Conservation (phyloP, 371 early-diverging fungal genomes). For the Circinella umbellata region DNA sequence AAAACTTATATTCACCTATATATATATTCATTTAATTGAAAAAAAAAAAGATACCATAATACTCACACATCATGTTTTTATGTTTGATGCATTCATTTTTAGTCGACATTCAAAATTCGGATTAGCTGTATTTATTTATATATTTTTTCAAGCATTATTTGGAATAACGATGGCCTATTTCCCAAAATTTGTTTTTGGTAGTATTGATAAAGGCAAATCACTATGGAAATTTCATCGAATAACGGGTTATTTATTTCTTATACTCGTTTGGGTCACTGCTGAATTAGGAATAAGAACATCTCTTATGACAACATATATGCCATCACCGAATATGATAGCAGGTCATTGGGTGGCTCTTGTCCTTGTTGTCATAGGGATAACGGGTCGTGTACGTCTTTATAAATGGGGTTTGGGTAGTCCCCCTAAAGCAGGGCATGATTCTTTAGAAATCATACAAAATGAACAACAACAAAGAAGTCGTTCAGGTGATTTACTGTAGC, state of each 20-base stretch:
- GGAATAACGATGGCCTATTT: constrained; percentile 29
- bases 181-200: constrained; percentile 28
- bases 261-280: constrained; percentile 36
- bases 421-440: not conserved
- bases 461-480: too few species aligned
- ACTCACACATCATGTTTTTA: not conserved
- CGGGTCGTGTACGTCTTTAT: constrained; percentile 24
- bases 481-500: too few species aligned
- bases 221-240: constrained; percentile 45
- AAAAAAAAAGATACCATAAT: too few species aligned
- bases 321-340: constrained; percentile 33
- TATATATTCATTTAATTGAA: too few species aligned
- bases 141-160: constrained; percentile 29
- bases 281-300: constrained; percentile 49
- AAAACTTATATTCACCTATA: too few species aligned
- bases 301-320: constrained; percentile 39
- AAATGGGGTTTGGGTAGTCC: constrained; percentile 20
- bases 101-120: constrained; percentile 38
- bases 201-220: constrained; percentile 23
- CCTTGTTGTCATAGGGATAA: constrained; percentile 34
- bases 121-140: constrained; percentile 16
- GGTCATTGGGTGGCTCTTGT: constrained; percentile 39
- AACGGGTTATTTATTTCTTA: constrained; percentile 36
- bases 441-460: too few species aligned
- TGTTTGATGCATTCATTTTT: too few species aligned